These are phyloP conservation scores for Theobroma grandiflorum DNA, from an alignment of 441 rosid genomes.

Conservation along the genomic window DNA sequence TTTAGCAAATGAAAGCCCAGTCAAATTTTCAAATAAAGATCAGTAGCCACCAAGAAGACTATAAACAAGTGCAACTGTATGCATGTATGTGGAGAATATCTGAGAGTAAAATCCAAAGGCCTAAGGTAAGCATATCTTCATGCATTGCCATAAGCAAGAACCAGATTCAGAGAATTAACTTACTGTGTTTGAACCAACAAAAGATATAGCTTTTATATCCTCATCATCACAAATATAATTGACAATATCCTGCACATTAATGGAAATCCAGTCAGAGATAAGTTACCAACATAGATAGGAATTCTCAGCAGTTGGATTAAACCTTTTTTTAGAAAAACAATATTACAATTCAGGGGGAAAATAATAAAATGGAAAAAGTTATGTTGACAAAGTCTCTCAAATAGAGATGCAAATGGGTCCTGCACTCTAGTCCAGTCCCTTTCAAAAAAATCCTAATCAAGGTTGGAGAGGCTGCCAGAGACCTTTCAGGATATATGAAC, in stretches of 20 bases:
- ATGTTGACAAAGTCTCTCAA: background rate
- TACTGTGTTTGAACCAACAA: conserved; percentile 46
- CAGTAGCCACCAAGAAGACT: background rate
- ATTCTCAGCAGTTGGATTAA: background rate
- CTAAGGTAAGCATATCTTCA: background rate
- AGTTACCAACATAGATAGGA: background rate
- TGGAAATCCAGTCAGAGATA: background rate
- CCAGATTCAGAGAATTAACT: conserved; percentile 31
- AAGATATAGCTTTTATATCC: conserved; percentile 55
- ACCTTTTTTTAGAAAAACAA: background rate
- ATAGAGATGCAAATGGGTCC: background rate
- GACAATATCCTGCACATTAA: conserved; percentile 47
- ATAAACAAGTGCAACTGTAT: background rate
- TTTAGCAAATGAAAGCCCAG: background rate
- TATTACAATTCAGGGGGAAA: background rate
- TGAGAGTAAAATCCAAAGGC: background rate
- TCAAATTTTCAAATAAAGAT: background rate
- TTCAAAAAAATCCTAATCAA: background rate
- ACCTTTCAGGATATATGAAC: background rate
- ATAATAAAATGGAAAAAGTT: background rate
- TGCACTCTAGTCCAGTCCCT: conserved; percentile 4
- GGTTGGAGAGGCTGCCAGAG: background rate
- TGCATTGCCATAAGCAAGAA: background rate
- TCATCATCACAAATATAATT: conserved; percentile 56
- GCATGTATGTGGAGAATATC: background rate